Conservation (phyloP, 805 yeast species). For the Wickerhamomyces rabaulensis region DNA sequence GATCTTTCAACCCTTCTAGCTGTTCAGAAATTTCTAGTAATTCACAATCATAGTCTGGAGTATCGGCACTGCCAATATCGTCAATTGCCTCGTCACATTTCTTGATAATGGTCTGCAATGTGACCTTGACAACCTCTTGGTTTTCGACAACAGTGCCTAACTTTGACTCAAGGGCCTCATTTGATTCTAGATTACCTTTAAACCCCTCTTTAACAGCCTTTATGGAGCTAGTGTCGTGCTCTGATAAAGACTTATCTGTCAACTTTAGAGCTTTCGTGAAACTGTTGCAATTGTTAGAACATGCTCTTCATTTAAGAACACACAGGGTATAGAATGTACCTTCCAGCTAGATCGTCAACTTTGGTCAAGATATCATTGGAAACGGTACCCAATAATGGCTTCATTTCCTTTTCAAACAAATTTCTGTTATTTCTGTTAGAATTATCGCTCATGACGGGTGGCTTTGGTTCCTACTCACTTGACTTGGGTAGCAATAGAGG, state of each 20-base stretch:
- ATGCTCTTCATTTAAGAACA: constrained; percentile 13
- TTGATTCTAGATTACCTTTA: not conserved
- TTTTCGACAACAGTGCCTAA: not conserved
- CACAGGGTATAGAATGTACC: constrained; percentile 13
- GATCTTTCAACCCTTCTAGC: not conserved
- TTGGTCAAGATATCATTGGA: not conserved
- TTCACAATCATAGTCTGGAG: not conserved
- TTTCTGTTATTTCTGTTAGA: not conserved
- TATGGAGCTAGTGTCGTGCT: constrained; percentile 1
- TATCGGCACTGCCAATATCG: not conserved
- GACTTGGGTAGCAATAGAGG: not conserved
- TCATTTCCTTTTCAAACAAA: not conserved
- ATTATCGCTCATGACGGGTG: not conserved
- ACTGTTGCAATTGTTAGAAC: constrained; percentile 7
- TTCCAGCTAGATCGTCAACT: constrained; percentile 1
- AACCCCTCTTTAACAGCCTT: not conserved
- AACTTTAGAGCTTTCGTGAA: constrained; percentile 23
- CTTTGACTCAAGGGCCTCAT: not conserved
- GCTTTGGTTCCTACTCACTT: not conserved
- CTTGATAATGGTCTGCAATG: not conserved
- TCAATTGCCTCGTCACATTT: not conserved
- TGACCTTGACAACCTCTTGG: not conserved
- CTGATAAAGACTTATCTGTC: constrained; percentile 17
- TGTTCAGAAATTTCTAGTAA: not conserved
- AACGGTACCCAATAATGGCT: not conserved